Percentiles rank a stretch among this genome's conserved stretches.
phyloP scores from a whole-genome alignment of 257 asterid species.

The Nicotiana otophora region DNA sequence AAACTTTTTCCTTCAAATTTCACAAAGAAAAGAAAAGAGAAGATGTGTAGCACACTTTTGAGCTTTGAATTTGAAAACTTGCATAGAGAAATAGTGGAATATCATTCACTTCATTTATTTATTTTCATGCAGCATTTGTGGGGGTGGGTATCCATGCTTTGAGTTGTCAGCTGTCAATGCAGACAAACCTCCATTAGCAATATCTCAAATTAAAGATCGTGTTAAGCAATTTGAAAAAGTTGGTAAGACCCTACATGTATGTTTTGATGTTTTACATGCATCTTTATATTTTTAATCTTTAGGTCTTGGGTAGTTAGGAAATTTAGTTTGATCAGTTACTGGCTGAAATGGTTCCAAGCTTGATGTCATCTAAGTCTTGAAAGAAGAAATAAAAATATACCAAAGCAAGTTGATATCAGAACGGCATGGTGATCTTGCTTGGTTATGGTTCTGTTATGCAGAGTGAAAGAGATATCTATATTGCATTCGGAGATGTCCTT shows the following conservation, averaged over 20 bases:
- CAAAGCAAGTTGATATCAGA: background rate
- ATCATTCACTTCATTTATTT: constrained; percentile 1
- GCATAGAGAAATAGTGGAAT: background rate
- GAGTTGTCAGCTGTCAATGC: constrained; percentile 94
- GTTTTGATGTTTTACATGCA: background rate
- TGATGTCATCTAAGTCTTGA: background rate
- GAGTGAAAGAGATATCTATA: background rate
- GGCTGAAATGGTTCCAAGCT: background rate
- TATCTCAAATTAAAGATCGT: constrained; percentile 72
- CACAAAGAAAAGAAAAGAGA: background rate
- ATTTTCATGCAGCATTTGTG: constrained; percentile 62
- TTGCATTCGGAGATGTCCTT: background rate
- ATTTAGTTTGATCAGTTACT: background rate
- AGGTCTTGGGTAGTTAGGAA: background rate
- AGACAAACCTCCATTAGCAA: constrained; percentile 83
- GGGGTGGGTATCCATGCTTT: constrained; percentile 93
- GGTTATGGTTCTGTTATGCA: background rate
- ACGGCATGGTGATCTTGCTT: background rate
- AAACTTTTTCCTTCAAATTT: background rate
- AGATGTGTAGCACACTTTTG: background rate
- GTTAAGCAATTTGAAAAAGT: constrained; percentile 70
- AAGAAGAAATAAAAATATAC: background rate
- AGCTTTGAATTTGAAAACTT: background rate
- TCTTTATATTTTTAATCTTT: background rate
- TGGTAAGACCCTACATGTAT: constrained; percentile 46